These are phyloP conservation scores for Pseudogymnoascus sp. DNA, from an alignment of 2,329 filamentous ascomycete species.

Conservation along the genomic window DNA sequence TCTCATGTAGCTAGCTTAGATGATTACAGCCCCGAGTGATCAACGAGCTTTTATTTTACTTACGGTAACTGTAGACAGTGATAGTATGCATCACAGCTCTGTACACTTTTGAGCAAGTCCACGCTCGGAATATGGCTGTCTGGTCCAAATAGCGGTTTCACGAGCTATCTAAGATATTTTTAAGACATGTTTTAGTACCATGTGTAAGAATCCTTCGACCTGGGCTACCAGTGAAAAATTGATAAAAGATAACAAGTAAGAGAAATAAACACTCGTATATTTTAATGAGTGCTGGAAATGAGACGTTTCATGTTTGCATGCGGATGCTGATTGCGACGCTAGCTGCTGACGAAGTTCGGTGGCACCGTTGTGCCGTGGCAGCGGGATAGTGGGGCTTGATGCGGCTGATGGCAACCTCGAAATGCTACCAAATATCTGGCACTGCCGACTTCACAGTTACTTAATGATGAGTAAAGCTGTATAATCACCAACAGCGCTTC, in stretches of 20 bases:
- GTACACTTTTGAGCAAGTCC: not conserved
- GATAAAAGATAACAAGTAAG: not conserved
- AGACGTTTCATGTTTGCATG: conserved; percentile 5
- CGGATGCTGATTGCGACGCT: not conserved
- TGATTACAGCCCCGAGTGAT: not conserved
- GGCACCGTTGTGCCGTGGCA: not conserved
- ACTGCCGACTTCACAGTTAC: not conserved
- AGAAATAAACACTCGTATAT: not conserved
- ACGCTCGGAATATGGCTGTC: not conserved
- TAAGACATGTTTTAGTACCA: conserved; percentile 2
- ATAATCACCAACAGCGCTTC: not conserved
- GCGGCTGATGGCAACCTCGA: not conserved
- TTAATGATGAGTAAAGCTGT: not conserved
- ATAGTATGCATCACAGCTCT: not conserved
- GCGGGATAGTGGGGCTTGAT: not conserved
- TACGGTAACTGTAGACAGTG: not conserved
- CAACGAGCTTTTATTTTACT: not conserved
- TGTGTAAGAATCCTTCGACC: not conserved
- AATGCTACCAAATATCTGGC: not conserved
- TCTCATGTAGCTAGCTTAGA: not conserved
- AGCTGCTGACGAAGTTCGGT: not conserved
- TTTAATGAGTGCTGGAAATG: not conserved
- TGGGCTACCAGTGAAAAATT: not conserved
- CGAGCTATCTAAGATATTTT: not conserved
- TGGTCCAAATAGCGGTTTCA: not conserved